Evolutionary conservation across 169 alveolate genomes (phyloP), one percentile per base, ranked within the genome.

Genomic region (Perkinsus chesapeaki): DNA sequence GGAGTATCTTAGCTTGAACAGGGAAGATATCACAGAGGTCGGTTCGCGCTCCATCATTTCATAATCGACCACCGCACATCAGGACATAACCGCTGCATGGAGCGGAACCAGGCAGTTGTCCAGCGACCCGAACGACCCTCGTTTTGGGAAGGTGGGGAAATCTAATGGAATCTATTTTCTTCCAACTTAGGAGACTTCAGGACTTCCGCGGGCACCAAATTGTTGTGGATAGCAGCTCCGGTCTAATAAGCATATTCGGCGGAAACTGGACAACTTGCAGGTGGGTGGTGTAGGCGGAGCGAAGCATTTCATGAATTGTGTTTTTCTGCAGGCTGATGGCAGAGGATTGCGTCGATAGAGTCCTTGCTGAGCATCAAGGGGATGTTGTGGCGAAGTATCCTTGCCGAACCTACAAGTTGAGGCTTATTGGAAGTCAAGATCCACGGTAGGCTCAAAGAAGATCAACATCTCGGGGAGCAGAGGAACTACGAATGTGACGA

Each of bases 261-360:
- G 99, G 99, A 5, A 98, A 98, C 95, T 98, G 99, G 99, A 98
- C 99, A 0, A 97, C 97, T 31, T 98, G 97, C 95, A 96, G 99
- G 94, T 94, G 94, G 73, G 36, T 0, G 82, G 12, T 60, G 27
- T 9, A 60, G 31, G 82, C 82, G 31, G 12, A 23, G 36, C 31
- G 31, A 60, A 7, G 31, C 82, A 34, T 60, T n/a, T n/a, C n/a
- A n/a, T n/a, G n/a, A 9, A 60, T 60, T 43, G 5, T 7, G 82
- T 16, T 27, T 20, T 97, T 37, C 97, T 96, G n/a, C 94, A 96
- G 99, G 94, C 94, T 94, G 73, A 98, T 98, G 99, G 99, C 99
- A 3, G 98, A 97, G 97, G 97, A 96, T 37, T 96, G 97, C 16
- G 95, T 96, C 0, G 97, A 96, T 93, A 93, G 93, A 43, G 91